Evolutionary conservation across 345 rosid genomes (phyloP).

Genomic region (Hevea brasiliensis): DNA sequence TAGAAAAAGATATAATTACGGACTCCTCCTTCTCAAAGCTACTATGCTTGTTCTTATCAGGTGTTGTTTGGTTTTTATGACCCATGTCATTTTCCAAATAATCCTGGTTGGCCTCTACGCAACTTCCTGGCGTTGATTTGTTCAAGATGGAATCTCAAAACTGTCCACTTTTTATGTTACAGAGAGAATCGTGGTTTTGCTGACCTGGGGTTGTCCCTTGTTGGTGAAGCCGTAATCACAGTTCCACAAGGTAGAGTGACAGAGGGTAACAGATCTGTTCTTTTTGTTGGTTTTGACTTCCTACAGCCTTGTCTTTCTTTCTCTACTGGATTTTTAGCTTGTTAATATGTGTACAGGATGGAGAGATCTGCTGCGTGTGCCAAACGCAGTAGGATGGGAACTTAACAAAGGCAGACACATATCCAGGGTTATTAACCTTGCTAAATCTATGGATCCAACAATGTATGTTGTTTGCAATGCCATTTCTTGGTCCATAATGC

Average conservation of each 20-base stretch:
- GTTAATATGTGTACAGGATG: conserved; percentile 19
- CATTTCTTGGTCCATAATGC: conserved; percentile 8
- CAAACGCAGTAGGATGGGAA: conserved; percentile 92
- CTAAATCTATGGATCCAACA: conserved; percentile 90
- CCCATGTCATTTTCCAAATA: conserved; percentile 81
- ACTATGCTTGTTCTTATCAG: conserved; percentile 37
- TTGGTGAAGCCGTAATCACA: conserved; percentile 67
- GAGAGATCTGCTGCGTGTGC: conserved; percentile 38
- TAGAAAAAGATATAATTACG: not conserved
- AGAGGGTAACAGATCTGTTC: conserved; percentile 35
- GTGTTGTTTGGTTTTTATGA: conserved; percentile 84
- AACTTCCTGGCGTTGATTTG: conserved; percentile 76
- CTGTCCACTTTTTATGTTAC: conserved; percentile 69
- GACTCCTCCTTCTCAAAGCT: conserved; percentile 16
- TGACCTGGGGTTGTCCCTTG: conserved; percentile 73
- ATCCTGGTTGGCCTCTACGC: conserved; percentile 99
- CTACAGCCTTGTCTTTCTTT: conserved; percentile 6
- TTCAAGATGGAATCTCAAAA: conserved; percentile 71
- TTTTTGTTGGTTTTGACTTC: conserved; percentile 13
- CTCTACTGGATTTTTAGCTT: conserved; percentile 5
- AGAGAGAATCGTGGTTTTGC: conserved; percentile 92
- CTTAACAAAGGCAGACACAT: conserved; percentile 57
- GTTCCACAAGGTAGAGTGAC: conserved; percentile 62
- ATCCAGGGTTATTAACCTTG: conserved; percentile 71
- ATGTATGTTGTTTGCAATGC: conserved; percentile 39